A percentile compares a stretch with the other conserved stretches of the same genome.
These are phyloP conservation scores for Cutaneotrichosporon curvatum DNA, from an alignment of 1,284 basidiomycete species.

Conservation along the genomic window DNA sequence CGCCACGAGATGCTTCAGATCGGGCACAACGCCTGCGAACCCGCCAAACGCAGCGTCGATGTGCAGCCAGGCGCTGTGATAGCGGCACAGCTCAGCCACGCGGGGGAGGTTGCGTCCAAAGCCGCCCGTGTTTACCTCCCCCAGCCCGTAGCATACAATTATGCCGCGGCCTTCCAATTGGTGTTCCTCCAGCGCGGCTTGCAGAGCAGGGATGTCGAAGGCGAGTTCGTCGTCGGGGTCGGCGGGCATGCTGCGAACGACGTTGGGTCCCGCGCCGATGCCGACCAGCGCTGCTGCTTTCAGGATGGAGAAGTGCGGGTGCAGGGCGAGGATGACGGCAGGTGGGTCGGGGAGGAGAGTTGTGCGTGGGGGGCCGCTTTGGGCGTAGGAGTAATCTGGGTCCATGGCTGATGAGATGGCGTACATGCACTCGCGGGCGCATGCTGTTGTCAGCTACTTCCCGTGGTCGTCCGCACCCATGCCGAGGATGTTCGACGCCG, in stretches of 20 bases:
- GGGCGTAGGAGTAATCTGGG: conserved; percentile 26
- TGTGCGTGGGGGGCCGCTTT: conserved; percentile 40
- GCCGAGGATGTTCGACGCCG: conserved; percentile 50
- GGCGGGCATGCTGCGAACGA: conserved; percentile 39
- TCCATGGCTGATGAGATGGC: not conserved
- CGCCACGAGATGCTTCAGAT: conserved; percentile 36
- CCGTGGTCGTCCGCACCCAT: conserved; percentile 24
- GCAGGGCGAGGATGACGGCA: conserved; percentile 36
- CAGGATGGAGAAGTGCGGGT: conserved; percentile 49
- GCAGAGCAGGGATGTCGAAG: conserved; percentile 45
- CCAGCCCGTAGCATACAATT: conserved; percentile 47
- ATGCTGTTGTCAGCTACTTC: conserved; percentile 30
- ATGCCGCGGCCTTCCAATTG: conserved; percentile 30
- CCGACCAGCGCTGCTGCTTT: conserved; percentile 51
- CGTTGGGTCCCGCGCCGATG: conserved; percentile 42
- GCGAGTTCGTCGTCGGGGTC: conserved; percentile 32
- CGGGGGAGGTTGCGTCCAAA: conserved; percentile 39
- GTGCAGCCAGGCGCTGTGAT: conserved; percentile 50
- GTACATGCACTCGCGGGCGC: conserved; percentile 43
- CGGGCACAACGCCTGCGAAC: conserved; percentile 47
- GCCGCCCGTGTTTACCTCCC: conserved; percentile 52
- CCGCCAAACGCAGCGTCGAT: conserved; percentile 43
- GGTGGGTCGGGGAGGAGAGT: conserved; percentile 29
- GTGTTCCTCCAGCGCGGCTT: conserved; percentile 33
- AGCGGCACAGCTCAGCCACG: conserved; percentile 44